Base-by-base conservation (phyloP, 2,329 filamentous ascomycete genomes). In the Pseudogymnoascus sp. region DNA sequence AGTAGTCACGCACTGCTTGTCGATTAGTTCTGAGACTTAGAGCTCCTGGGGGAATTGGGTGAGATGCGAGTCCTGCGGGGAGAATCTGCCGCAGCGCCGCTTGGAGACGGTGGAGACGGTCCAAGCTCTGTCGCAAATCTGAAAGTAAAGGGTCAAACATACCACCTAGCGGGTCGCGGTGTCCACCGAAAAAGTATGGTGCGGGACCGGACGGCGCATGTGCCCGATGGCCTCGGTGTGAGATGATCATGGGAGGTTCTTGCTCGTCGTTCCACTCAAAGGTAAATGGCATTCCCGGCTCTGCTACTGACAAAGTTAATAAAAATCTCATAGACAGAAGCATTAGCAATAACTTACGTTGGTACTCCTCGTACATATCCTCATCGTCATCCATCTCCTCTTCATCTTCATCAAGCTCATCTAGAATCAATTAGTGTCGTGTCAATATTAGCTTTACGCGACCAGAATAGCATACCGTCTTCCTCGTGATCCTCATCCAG, bases 321-420 rank as follows among this genome's bases (percentile, higher is more conserved):
- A 60, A 28, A 5, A 14, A 12, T 20, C 20, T 22, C 32, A 30
- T 7, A 9, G 18, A 11, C n/a, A n/a, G n/a, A 34, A 35, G 16
- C 11, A 30, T 38, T 38, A 32, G 16, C 16, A 9, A 9, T 22
- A 25, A 78, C 80, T 74, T 76, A 84, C 81, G 76, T 62, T 80
- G 77, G 72, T 81, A 83, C 32, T 80, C 79, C 63, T 85, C 82
- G 63, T 84, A 86, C 62, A 82, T 76, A 67, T 84, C 85, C 60
- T 85, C 81, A 18, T 84, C 83, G 58, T 90, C 88, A 47, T 86
- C 86, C 66, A 88, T 81, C 14, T 85, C 83, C 30, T 85, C 83
- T 20, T 87, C 84, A 43, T 87, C 86, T 39, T 89, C 87, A 16
- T 91, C 89, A n/a, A 79, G 80, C 64, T 50, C 58, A 62, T 63